phyloP scores from a whole-genome alignment of 495 filamentous ascomycete species.

The Podospora comata region DNA sequence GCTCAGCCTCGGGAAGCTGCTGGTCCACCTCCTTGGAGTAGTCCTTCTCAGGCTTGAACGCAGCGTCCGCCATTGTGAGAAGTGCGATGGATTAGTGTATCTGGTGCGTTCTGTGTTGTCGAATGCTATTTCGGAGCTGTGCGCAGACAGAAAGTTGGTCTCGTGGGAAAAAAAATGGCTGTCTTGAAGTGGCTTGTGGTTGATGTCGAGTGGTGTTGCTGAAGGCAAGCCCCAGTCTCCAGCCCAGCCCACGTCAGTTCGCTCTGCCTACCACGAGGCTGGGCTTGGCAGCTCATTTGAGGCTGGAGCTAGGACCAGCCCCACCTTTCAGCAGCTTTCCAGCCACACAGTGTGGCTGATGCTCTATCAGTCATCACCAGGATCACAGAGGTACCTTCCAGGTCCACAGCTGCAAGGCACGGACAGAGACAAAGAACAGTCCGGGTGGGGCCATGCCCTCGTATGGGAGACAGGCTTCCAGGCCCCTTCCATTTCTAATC shows the following conservation, averaged over 20 bases:
- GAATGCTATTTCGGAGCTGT: background rate
- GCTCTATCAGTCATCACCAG: background rate
- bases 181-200: background rate
- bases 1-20: constrained; percentile 81
- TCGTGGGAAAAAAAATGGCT: background rate
- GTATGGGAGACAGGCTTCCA: too few species aligned
- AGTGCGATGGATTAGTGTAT: constrained; percentile 1
- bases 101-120: background rate
- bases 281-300: constrained; percentile 1
- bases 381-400: background rate
- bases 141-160: background rate
- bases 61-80: constrained; percentile 46
- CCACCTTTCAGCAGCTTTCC: constrained; percentile 4
- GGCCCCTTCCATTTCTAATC: background rate
- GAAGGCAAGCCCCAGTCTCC: background rate
- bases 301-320: constrained; percentile 11
- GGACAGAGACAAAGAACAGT: background rate
- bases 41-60: constrained; percentile 63
- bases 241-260: constrained; percentile 26
- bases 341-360: background rate
- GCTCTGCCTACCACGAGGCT: constrained; percentile 21
- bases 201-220: constrained; percentile 7
- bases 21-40: constrained; percentile 89
- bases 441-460: background rate
- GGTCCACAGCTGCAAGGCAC: background rate